These are phyloP conservation scores for Lophiostoma macrostomum DNA, from an alignment of 495 filamentous ascomycete genomes.

Conservation along the genomic window DNA sequence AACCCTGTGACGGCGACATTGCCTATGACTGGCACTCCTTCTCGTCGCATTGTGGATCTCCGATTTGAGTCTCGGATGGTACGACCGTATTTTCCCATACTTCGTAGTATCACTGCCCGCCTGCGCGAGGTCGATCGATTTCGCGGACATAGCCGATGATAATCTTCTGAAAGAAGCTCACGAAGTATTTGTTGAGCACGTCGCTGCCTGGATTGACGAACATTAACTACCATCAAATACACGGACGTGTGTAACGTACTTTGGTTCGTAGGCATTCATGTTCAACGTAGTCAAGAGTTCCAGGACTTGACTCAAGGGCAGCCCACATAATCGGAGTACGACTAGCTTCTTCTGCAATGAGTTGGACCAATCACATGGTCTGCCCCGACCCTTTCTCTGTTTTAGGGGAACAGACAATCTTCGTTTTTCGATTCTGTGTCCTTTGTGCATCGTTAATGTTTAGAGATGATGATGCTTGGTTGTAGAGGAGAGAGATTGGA, in stretches of 20 bases:
- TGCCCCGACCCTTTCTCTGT: no score
- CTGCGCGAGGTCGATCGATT: no score
- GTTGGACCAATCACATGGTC: neutral
- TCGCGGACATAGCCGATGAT: neutral
- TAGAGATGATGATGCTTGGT: no score
- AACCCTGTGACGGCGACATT: no score
- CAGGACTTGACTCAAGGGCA: neutral
- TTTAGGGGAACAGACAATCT: no score
- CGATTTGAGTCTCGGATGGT: no score
- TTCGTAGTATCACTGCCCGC: no score
- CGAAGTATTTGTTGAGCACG: neutral
- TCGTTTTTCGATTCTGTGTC: no score
- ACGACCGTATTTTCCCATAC: neutral
- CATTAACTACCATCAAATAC: neutral
- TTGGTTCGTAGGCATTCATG: neutral
- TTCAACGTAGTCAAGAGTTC: neutral
- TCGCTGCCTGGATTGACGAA: neutral
- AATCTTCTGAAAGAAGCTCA: neutral
- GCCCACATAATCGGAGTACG: neutral
- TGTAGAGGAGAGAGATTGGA: no score
- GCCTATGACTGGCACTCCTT: no score
- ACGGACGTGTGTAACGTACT: neutral
- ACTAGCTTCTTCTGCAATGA: neutral
- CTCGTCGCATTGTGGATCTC: no score
- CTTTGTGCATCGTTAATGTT: no score